Percentiles rank a stretch among this genome's conserved stretches.
Conservation (phyloP, 805 yeast species). For the Metschnikowia dekortorum region DNA sequence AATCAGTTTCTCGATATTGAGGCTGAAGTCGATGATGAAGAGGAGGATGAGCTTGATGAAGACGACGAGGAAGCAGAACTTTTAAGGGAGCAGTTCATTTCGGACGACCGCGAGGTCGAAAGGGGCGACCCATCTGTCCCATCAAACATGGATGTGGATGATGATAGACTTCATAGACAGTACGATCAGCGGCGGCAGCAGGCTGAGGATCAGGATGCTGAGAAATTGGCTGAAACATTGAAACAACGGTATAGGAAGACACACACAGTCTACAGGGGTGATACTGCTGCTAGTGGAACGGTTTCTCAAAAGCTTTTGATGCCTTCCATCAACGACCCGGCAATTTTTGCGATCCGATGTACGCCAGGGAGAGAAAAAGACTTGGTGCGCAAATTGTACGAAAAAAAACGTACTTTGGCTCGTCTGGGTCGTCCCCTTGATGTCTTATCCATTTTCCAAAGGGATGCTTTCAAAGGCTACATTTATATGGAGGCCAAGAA, state of each 20-base stretch:
- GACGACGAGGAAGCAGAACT: slow-evolving; percentile 92
- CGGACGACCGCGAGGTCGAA: slow-evolving; percentile 61
- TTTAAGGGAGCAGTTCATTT: slow-evolving; percentile 75
- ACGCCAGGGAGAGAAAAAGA: slow-evolving; percentile 92
- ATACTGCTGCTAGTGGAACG: slow-evolving; percentile 53
- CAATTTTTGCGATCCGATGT: slow-evolving; percentile 93
- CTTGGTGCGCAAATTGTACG: slow-evolving; percentile 75
- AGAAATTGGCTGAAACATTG: slow-evolving; percentile 84
- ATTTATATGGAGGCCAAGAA: slow-evolving; percentile 92
- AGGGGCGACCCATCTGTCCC: slow-evolving; percentile 45
- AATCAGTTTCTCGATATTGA: slow-evolving; percentile 96
- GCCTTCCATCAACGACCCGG: slow-evolving; percentile 95
- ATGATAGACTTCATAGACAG: slow-evolving; percentile 83
- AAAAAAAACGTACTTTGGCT: slow-evolving; percentile 75
- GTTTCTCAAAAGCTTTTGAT: slow-evolving; percentile 90
- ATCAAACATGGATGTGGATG: slow-evolving; percentile 23
- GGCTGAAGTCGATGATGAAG: slow-evolving; percentile 98
- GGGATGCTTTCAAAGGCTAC: slow-evolving; percentile 90
- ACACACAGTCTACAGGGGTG: slow-evolving; percentile 78
- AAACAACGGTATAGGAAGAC: slow-evolving; percentile 90
- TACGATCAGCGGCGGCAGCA: slow-evolving; percentile 84
- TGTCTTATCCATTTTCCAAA: slow-evolving; percentile 84
- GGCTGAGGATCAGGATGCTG: slow-evolving; percentile 91
- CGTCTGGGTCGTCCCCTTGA: slow-evolving; percentile 75
- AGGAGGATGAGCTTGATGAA: slow-evolving; percentile 81